Base-by-base conservation (phyloP, 202 grass and related monocot species). In the Schoenoplectus triqueter region DNA sequence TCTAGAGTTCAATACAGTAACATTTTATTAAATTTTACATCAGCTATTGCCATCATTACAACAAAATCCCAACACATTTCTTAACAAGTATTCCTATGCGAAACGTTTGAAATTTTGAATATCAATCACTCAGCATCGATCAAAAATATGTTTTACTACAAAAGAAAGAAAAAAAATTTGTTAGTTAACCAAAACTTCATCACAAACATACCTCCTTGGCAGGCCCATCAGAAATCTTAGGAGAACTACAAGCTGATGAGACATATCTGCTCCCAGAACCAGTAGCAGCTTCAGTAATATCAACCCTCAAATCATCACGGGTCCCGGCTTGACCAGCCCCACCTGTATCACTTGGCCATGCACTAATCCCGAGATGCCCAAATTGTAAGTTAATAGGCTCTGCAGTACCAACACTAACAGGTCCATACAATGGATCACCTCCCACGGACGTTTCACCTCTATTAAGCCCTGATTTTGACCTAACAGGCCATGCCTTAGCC, bases 381-480 rank as follows among this genome's bases (percentile, higher is more conserved):
- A 95, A 98, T 64, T 93, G 95, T 47, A 98, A 87, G 90, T 95
- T 98, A 60, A 94, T 82, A 8, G 87, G 89, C 80, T 98, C 95
- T 3, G 81, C 73, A 78, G 87, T 90, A 73, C 88, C 87, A 63
- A 98, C 93, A 81, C 74, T 88, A 62, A 94, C 85, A 75, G 93
- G 95, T 41, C 93, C 95, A 52, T 98, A 95, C 86, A 98, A 92
- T 63, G 93, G 95, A 56, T 91, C 86, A 7, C 92, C 95, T 2
- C 88, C 89, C 17, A 95, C 57, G 66, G 84, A 92, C 85, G 85
- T 90, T 66, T 87, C 85, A 77, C 74, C 76, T 55, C 62, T 80
- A 73, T 76, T 90, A n/a, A 86, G 86, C 31, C 84, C 84, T 18
- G 88, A 89, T 47, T 94, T 91, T 49, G 49, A 69, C 22, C 64